Evolutionary conservation across 345 rosid species (phyloP).

Genomic region (Citrus sinensis): DNA sequence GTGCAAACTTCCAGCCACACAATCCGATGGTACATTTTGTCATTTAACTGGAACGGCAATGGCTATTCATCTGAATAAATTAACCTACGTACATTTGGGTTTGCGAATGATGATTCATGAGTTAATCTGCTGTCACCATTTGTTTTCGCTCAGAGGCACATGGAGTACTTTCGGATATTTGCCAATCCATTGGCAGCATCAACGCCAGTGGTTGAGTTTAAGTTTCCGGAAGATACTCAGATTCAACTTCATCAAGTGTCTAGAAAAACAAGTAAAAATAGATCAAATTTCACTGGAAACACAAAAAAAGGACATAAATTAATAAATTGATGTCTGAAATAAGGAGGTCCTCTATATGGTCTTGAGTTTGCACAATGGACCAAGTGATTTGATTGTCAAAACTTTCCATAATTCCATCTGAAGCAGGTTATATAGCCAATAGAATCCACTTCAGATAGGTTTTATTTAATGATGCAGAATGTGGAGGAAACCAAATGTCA

Average conservation of each 20-base stretch:
- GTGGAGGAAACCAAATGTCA: not conserved
- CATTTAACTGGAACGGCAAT: conserved; percentile 1
- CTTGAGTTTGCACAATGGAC: not conserved
- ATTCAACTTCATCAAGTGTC: conserved; percentile 30
- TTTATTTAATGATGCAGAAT: not conserved
- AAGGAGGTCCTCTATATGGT: not conserved
- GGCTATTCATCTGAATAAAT: conserved; percentile 1
- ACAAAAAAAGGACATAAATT: not conserved
- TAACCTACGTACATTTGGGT: conserved; percentile 4
- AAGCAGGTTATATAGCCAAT: not conserved
- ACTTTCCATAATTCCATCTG: not conserved
- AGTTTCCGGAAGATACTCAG: conserved; percentile 15
- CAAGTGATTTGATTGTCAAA: not conserved
- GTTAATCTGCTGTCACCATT: conserved; percentile 5
- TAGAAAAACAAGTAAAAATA: not conserved
- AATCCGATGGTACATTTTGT: not conserved
- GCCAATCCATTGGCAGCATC: conserved; percentile 13
- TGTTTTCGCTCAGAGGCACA: not conserved
- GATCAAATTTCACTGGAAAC: not conserved
- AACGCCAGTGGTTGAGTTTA: not conserved
- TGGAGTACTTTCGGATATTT: not conserved
- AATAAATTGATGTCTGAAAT: not conserved
- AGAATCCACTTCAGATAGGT: not conserved
- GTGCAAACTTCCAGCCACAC: not conserved
- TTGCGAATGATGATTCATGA: not conserved